These are phyloP conservation scores for Syncephalastrum sp. DNA, from an alignment of 371 early-diverging fungal genomes.

Conservation along the genomic window DNA sequence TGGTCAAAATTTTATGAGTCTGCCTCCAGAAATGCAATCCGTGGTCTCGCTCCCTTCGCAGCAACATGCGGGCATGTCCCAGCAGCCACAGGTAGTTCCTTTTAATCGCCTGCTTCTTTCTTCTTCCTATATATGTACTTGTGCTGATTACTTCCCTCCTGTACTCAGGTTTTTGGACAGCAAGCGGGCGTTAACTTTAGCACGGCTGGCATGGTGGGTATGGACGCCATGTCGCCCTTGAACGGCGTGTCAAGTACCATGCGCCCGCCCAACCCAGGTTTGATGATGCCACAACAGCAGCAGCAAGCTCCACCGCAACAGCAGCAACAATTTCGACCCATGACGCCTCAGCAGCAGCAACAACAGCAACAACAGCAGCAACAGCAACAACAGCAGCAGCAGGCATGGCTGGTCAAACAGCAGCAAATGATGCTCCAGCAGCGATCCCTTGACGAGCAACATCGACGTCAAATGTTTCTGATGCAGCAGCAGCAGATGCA, in stretches of 20 bases:
- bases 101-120: no score
- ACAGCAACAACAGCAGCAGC: constrained; percentile 4
- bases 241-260: neutral
- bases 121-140: no score
- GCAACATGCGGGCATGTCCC: constrained; percentile 14
- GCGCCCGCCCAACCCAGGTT: constrained; percentile 1
- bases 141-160: no score
- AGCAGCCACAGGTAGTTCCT: constrained; percentile 19
- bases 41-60: constrained; percentile 23
- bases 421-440: constrained; percentile 18
- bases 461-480: constrained; percentile 15
- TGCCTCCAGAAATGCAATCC: constrained; percentile 37
- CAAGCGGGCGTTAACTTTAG: no score
- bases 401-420: constrained; percentile 26
- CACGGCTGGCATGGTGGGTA: neutral
- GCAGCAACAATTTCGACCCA: constrained; percentile 5
- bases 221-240: constrained; percentile 1
- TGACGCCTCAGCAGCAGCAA: neutral
- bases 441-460: constrained; percentile 10
- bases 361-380: no score
- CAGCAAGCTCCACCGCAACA: neutral
- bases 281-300: constrained; percentile 6
- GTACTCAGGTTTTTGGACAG: no score
- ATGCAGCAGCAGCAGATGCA: constrained; percentile 19
- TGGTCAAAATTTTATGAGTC: constrained; percentile 28